A percentile compares a stretch with the other conserved stretches of the same genome.
Evolutionary conservation across 495 filamentous ascomycete genomes (phyloP).

Genomic region (Neurospora sp.): DNA sequence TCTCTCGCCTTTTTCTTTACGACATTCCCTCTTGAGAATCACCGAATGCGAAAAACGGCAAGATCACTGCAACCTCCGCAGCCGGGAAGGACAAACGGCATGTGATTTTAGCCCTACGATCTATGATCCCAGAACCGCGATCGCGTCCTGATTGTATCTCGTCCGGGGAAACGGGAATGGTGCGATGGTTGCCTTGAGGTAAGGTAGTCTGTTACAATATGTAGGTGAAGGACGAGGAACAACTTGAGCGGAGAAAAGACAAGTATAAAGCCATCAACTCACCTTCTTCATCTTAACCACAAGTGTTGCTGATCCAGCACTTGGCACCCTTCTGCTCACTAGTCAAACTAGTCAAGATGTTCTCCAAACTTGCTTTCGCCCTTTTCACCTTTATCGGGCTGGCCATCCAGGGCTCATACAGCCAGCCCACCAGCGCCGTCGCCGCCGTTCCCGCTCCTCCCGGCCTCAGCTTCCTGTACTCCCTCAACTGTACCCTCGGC

Average conservation of each 20-base stretch:
- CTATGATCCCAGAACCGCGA: background rate
- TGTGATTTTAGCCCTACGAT: background rate
- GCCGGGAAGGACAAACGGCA: background rate
- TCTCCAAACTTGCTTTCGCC: background rate
- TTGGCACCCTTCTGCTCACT: background rate
- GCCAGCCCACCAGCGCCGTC: background rate
- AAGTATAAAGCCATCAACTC: background rate
- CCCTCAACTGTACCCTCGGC: constrained; percentile 19
- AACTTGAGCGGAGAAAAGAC: background rate
- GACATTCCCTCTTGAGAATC: background rate
- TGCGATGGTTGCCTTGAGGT: background rate
- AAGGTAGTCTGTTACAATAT: background rate
- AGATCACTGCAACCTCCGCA: background rate
- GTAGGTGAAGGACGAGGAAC: background rate
- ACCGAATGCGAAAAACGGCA: background rate
- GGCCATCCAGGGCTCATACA: background rate
- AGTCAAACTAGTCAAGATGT: background rate
- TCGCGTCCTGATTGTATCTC: background rate
- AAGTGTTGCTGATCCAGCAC: background rate
- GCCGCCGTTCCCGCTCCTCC: constrained; percentile 6
- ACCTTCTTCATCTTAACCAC: background rate
- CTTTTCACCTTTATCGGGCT: background rate
- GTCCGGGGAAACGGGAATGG: background rate
- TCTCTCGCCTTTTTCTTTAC: background rate
- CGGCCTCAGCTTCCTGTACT: constrained; percentile 17